Percentiles rank a stretch among this genome's conserved stretches.
Conservation (phyloP, 768 basidiomycete species). For the Boletus pseudo-olivaceus region DNA sequence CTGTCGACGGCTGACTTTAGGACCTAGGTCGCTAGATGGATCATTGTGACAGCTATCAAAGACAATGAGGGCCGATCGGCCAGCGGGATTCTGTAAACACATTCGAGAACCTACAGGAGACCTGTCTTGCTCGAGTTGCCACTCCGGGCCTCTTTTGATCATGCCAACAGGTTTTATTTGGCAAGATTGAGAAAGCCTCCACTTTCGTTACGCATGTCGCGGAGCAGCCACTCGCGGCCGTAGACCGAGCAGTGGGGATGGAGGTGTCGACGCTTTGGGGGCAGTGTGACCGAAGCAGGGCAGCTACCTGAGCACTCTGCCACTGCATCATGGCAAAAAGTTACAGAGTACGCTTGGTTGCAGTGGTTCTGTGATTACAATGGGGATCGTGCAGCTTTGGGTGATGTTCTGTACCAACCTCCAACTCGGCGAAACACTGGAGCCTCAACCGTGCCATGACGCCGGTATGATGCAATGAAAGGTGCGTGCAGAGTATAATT, state of each 20-base stretch:
- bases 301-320: too few relatives aligned
- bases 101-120: not conserved
- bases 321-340: too few relatives aligned
- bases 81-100: too few relatives aligned
- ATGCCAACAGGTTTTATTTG: not conserved
- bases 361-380: too few relatives aligned
- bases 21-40: too few relatives aligned
- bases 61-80: not conserved
- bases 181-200: too few relatives aligned
- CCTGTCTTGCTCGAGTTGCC: not conserved
- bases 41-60: not conserved
- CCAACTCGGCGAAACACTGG: not conserved
- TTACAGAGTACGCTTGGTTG: too few relatives aligned
- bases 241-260: not conserved
- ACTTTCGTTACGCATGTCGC: too few relatives aligned
- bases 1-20: too few relatives aligned
- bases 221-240: too few relatives aligned
- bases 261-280: not conserved
- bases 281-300: not conserved
- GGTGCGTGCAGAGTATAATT: not conserved
- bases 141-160: not conserved
- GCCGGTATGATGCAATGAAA: not conserved
- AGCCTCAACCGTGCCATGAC: not conserved
- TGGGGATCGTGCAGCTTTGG: too few relatives aligned
- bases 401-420: not conserved